Conservation (phyloP, 495 filamentous ascomycete species). For the Penicillium macrosclerotiorum region DNA sequence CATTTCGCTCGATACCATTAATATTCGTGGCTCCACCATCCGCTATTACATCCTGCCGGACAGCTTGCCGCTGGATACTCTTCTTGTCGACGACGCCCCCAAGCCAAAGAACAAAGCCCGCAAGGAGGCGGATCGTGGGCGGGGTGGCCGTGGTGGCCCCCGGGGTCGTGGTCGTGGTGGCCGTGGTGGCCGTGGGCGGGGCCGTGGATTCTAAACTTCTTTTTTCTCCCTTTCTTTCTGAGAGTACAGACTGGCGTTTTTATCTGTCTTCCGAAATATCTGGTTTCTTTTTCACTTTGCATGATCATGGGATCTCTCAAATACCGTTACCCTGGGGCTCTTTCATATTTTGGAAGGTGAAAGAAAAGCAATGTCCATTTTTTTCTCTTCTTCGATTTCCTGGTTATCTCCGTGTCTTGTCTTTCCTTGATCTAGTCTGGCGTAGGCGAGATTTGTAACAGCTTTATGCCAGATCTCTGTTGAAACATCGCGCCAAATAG, state of each 20-base stretch:
- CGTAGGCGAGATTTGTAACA: too few relatives aligned
- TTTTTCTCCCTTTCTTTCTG: constrained; percentile 14
- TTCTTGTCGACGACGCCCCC: constrained; percentile 91
- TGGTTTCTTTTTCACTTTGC: constrained; percentile 21
- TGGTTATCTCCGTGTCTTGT: background rate
- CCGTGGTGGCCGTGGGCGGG: constrained; percentile 65
- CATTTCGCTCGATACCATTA: constrained; percentile 89
- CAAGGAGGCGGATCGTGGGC: constrained; percentile 80
- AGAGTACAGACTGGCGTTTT: constrained; percentile 26
- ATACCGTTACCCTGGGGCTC: constrained; percentile 19
- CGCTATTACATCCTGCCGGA: constrained; percentile 94
- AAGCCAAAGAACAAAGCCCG: constrained; percentile 99
- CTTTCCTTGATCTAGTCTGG: background rate
- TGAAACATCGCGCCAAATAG: too few relatives aligned
- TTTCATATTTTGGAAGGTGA: constrained; percentile 18
- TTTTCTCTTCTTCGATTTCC: constrained; percentile 1
- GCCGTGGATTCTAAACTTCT: constrained; percentile 45
- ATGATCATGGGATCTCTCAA: constrained; percentile 25
- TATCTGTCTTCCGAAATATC: constrained; percentile 23
- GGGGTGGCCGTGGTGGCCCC: constrained; percentile 56
- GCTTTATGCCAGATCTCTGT: too few relatives aligned
- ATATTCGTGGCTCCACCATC: constrained; percentile 89
- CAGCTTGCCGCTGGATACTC: constrained; percentile 87
- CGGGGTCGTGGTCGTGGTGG: constrained; percentile 59
- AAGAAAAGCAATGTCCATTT: constrained; percentile 8